Evolutionary conservation across 805 yeast genomes (phyloP).

Genomic region (Candida argentea): DNA sequence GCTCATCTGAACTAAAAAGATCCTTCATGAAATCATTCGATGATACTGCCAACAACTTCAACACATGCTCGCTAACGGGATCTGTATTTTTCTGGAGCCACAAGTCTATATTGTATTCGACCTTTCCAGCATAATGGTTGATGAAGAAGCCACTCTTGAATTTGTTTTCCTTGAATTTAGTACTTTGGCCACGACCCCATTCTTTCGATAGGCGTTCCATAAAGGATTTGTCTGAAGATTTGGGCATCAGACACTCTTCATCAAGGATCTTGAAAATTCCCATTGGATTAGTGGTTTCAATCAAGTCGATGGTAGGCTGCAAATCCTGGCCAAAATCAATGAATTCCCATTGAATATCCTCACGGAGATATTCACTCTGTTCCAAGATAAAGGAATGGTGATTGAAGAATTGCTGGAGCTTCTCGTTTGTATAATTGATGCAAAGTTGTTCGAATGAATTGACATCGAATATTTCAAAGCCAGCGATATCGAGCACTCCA

Average conservation of each 20-base stretch:
- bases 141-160: conserved; percentile 69
- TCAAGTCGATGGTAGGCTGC: conserved; percentile 88
- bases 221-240: conserved; percentile 73
- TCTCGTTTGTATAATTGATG: conserved; percentile 52
- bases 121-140: conserved; percentile 92
- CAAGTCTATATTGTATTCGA: conserved; percentile 84
- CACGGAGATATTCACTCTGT: conserved; percentile 49
- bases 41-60: conserved; percentile 51
- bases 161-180: conserved; percentile 62
- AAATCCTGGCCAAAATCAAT: conserved; percentile 92
- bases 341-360: conserved; percentile 57
- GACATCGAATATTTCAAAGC: conserved; percentile 48
- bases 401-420: conserved; percentile 50
- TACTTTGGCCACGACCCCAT: conserved; percentile 40
- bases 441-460: conserved; percentile 54
- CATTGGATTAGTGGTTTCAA: conserved; percentile 64
- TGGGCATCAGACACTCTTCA: conserved; percentile 93
- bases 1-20: conserved; percentile 38
- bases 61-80: conserved; percentile 72
- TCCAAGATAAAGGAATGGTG: conserved; percentile 53
- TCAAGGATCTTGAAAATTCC: conserved; percentile 82
- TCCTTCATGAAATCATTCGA: conserved; percentile 42
- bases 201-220: conserved; percentile 64
- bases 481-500: conserved; percentile 54
- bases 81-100: conserved; percentile 95